These are phyloP conservation scores for Nitzschia sp. DNA, from an alignment of 108 stramenopile species.

Conservation along the genomic window DNA sequence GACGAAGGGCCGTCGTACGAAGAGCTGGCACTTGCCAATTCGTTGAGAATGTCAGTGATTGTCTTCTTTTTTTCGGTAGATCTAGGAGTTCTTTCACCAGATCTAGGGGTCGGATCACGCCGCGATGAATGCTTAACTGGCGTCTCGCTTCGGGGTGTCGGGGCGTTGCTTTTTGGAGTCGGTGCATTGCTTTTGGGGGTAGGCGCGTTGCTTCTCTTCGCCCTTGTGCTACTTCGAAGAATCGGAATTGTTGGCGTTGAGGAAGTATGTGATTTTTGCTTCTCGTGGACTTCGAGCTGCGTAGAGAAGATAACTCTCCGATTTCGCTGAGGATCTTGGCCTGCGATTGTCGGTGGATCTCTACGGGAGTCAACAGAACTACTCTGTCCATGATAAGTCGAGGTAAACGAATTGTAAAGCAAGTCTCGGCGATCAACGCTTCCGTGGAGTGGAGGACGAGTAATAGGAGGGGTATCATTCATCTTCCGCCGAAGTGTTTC, in stretches of 20 bases:
- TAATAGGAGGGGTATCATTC: background rate
- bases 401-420: constrained; percentile 10
- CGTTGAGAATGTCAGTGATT: constrained; percentile 13
- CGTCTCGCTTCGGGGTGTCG: background rate
- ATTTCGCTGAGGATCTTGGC: background rate
- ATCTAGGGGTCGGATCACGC: constrained; percentile 10
- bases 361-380: background rate
- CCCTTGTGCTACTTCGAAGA: background rate
- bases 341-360: constrained; percentile 10
- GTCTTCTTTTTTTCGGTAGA: constrained; percentile 7
- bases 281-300: constrained; percentile 20
- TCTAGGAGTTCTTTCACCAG: background rate
- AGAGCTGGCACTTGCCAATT: background rate
- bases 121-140: background rate
- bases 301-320: constrained; percentile 20
- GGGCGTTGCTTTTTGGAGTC: constrained; percentile 1
- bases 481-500: background rate
- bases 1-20: background rate
- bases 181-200: background rate
- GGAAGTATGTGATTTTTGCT: constrained; percentile 9
- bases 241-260: constrained; percentile 26
- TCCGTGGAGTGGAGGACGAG: background rate
- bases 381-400: background rate
- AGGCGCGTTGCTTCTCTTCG: background rate
- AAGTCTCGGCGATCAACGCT: background rate